Evolutionary conservation across 2,329 filamentous ascomycete genomes (phyloP), one percentile per base, ranked within the genome.

Genomic region (Cladosporium cucumerinum): DNA sequence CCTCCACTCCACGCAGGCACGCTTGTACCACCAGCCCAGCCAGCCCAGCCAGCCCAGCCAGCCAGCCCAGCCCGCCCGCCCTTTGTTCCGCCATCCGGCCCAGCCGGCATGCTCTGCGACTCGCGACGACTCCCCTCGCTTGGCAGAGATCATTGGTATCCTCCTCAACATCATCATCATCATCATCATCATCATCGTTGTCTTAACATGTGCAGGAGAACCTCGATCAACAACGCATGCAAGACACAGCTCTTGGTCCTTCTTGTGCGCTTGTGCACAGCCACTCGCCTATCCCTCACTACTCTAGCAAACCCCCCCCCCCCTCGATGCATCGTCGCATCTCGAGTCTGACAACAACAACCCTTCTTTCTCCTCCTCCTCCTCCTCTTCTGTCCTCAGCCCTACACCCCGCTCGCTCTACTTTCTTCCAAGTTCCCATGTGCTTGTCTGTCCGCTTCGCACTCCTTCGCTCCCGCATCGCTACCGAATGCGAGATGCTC

Each of bases 321-420:
- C 3, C 26, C 28, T 54, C 51, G 14, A 52, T 28, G 16, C 48
- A 18, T 51, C 39, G 18, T 43, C 18, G 6, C n/a, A 46, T 46
- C 39, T 12, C 39, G 21, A 5, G 6, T 26, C 46, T 28, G 26
- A 28, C 26, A 28, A 28, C 7, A 3, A 28, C 36, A n/a, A 39
- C 36, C 3, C 32, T n/a, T 16, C 18, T n/a, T n/a, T n/a, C n/a
- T n/a, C n/a, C n/a, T n/a, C n/a, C n/a, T n/a, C n/a, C n/a, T n/a
- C n/a, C n/a, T 43, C 36, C 16, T 46, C 39, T 21, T 12, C 48
- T 14, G 8, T 14, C 4, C 14, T 57, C 54, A 57, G 54, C 54
- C 54, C 32, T 57, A 57, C 32, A 57, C 54, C 54, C 54, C 54
- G n/a, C n/a, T n/a, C 54, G 54, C 54, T 39, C 30, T 36, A n/a